phyloP scores from a whole-genome alignment of 345 rosid species.

The Cardamine occulta region DNA sequence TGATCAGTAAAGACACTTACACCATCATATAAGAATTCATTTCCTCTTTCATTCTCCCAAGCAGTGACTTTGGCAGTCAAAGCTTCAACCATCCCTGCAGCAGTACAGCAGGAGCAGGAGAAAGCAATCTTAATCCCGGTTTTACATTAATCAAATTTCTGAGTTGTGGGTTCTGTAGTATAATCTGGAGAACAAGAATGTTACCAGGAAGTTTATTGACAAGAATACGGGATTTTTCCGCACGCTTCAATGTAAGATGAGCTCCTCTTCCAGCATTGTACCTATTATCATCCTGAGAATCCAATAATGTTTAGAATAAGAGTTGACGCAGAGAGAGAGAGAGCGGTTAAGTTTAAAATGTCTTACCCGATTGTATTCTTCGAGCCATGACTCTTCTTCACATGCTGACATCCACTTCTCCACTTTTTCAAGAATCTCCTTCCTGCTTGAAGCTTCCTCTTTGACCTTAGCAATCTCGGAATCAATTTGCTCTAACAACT shows the following conservation, averaged over 20 bases:
- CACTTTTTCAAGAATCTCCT: slow-evolving; percentile 71
- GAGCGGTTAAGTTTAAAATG: background rate
- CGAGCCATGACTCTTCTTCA: slow-evolving; percentile 83
- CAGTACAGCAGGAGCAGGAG: slow-evolving; percentile 29
- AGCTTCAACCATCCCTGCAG: slow-evolving; percentile 65
- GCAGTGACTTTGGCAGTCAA: slow-evolving; percentile 53
- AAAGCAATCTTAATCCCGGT: slow-evolving; percentile 8
- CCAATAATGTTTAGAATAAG: slow-evolving; percentile 20
- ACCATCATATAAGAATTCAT: slow-evolving; percentile 71
- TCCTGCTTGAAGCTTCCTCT: slow-evolving; percentile 69
- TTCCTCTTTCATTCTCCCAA: slow-evolving; percentile 74
- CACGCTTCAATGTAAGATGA: slow-evolving; percentile 71
- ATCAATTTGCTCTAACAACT: slow-evolving; percentile 62
- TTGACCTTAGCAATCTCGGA: slow-evolving; percentile 63
- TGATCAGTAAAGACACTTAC: slow-evolving; percentile 52
- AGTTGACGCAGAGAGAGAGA: slow-evolving; percentile 18
- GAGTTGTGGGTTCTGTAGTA: background rate
- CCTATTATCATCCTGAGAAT: slow-evolving; percentile 67
- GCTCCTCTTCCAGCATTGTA: slow-evolving; percentile 80
- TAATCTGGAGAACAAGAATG: background rate
- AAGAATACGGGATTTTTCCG: slow-evolving; percentile 70
- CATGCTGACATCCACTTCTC: slow-evolving; percentile 77
- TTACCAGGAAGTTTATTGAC: slow-evolving; percentile 80
- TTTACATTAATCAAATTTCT: background rate
- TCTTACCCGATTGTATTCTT: slow-evolving; percentile 71